Evolutionary conservation across 1,139 yeast species (phyloP).

Genomic region (Groenewaldozyma sp.): DNA sequence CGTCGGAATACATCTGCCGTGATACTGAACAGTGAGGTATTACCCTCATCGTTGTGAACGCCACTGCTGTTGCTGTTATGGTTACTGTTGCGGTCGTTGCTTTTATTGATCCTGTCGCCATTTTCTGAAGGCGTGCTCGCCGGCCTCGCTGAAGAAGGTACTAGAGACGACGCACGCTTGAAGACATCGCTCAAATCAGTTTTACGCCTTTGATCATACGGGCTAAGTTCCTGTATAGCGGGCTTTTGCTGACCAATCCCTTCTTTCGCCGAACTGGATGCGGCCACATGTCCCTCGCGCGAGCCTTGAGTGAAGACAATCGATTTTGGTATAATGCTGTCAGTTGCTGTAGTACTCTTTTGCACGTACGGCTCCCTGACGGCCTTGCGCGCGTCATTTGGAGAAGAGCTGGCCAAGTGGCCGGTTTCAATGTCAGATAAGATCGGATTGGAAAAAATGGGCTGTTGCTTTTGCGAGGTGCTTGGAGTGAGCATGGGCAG

Average conservation of each 20-base stretch:
- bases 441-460: background rate
- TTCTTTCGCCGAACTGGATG: background rate
- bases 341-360: background rate
- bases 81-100: background rate
- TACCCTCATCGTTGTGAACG: background rate
- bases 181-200: slow-evolving; percentile 5
- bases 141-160: too few relatives aligned
- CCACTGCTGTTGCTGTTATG: background rate
- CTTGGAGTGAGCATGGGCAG: too few relatives aligned
- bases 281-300: background rate
- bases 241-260: background rate
- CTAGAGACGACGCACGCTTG: slow-evolving; percentile 1
- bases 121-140: too few relatives aligned
- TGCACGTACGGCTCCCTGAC: background rate
- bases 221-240: background rate
- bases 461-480: background rate
- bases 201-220: background rate
- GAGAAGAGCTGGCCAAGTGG: background rate
- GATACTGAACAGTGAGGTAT: slow-evolving; percentile 2
- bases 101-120: background rate
- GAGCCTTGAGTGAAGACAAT: background rate
- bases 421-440: background rate
- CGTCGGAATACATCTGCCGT: slow-evolving; percentile 16
- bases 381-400: background rate
- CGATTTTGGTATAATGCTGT: background rate